Evolutionary conservation across 1,139 yeast species (phyloP).

Genomic region (Suhomyces guaymorum): DNA sequence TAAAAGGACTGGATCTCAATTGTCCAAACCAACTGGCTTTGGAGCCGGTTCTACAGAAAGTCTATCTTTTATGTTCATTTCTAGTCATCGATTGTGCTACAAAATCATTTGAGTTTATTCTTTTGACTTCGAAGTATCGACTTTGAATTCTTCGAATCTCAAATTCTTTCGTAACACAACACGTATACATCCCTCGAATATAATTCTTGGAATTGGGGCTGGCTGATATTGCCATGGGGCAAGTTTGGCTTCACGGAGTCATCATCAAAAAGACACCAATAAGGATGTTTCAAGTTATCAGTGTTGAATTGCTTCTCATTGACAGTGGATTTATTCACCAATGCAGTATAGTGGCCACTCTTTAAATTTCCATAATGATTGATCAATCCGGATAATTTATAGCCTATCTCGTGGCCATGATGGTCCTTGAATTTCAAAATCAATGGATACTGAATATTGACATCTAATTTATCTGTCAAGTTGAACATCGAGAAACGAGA

Average conservation of each 20-base stretch:
- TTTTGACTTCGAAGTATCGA: no score
- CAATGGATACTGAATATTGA: slow-evolving; percentile 55
- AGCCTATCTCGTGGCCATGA: slow-evolving; percentile 43
- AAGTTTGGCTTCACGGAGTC: slow-evolving; percentile 53
- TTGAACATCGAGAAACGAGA: slow-evolving; percentile 59
- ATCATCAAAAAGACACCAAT: slow-evolving; percentile 77
- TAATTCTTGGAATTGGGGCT: slow-evolving; percentile 36
- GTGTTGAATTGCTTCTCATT: slow-evolving; percentile 22
- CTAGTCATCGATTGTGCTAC: background rate
- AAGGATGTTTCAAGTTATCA: slow-evolving; percentile 29
- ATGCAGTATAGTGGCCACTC: slow-evolving; percentile 74
- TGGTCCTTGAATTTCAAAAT: slow-evolving; percentile 47
- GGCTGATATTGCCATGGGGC: slow-evolving; percentile 46
- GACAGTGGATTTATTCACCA: slow-evolving; percentile 52
- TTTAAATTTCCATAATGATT: slow-evolving; percentile 72
- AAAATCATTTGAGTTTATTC: background rate
- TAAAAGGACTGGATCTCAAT: no score
- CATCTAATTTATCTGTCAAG: slow-evolving; percentile 55
- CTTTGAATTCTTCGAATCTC: no score
- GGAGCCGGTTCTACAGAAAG: background rate
- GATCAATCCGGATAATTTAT: slow-evolving; percentile 60
- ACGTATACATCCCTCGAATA: slow-evolving; percentile 68
- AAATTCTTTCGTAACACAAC: slow-evolving; percentile 59
- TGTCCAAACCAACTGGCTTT: background rate
- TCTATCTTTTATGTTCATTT: no score